A percentile compares a stretch with the other conserved stretches of the same genome.
These are phyloP conservation scores for Talaromyces verruculosus DNA, from an alignment of 2,329 filamentous ascomycete genomes.

Conservation along the genomic window DNA sequence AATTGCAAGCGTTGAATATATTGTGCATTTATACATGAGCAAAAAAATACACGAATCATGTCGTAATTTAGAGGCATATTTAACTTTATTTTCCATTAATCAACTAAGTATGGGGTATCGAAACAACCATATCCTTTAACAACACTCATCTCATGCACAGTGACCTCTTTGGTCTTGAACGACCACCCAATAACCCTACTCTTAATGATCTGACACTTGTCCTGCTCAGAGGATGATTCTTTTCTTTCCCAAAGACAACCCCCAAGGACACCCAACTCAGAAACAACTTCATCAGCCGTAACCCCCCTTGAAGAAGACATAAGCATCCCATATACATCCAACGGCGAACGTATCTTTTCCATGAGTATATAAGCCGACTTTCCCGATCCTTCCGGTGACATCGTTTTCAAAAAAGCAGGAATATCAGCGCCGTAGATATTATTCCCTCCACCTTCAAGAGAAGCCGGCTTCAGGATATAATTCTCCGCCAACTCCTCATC, in stretches of 20 bases:
- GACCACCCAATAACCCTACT: constrained; percentile 43
- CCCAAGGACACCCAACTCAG: constrained; percentile 48
- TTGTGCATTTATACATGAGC: background rate
- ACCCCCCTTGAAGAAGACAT: constrained; percentile 30
- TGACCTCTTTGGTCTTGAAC: constrained; percentile 46
- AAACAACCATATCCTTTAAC: constrained; percentile 51
- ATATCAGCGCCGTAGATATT: constrained; percentile 46
- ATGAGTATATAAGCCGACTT: constrained; percentile 44
- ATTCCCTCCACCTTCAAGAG: constrained; percentile 46
- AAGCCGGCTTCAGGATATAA: constrained; percentile 47
- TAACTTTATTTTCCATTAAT: background rate
- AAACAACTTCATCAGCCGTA: constrained; percentile 41
- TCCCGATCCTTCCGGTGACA: constrained; percentile 21
- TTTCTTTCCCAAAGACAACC: constrained; percentile 40
- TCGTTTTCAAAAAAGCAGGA: constrained; percentile 32
- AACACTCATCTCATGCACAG: constrained; percentile 49
- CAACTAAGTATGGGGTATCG: constrained; percentile 42
- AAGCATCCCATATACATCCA: constrained; percentile 32
- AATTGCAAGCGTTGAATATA: constrained; percentile 8
- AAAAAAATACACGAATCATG: too few species aligned
- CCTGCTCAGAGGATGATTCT: background rate
- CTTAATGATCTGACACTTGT: constrained; percentile 31
- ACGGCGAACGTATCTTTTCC: constrained; percentile 41
- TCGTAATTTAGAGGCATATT: too few species aligned
- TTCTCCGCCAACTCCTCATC: constrained; percentile 27